phyloP scores from a whole-genome alignment of 805 yeast genomes.

The Candida argentea region DNA sequence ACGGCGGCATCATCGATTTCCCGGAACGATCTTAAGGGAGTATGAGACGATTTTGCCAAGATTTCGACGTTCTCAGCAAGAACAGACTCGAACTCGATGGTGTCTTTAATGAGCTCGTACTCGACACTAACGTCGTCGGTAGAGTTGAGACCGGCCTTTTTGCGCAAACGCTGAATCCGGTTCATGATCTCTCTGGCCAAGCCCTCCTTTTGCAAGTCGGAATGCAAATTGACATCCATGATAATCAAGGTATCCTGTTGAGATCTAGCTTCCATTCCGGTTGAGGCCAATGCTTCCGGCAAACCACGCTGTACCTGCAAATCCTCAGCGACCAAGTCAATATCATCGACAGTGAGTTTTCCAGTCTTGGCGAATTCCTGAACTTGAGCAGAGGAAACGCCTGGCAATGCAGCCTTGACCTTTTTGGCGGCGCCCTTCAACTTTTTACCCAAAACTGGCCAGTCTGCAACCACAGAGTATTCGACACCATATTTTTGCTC shows the following conservation, averaged over 20 bases:
- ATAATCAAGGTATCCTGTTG: conserved; percentile 85
- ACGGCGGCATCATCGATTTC: conserved; percentile 27
- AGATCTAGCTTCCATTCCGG: conserved; percentile 80
- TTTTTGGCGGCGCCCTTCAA: conserved; percentile 87
- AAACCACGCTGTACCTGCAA: conserved; percentile 83
- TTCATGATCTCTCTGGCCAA: conserved; percentile 92
- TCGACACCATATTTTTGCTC: conserved; percentile 88
- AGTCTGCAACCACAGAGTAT: conserved; percentile 93
- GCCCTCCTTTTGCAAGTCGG: conserved; percentile 88
- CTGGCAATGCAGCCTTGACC: conserved; percentile 90
- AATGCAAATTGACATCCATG: conserved; percentile 78
- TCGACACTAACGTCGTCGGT: conserved; percentile 92
- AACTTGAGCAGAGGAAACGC: conserved; percentile 71
- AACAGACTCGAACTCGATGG: conserved; percentile 52
- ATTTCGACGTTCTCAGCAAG: conserved; percentile 56
- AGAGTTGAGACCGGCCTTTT: conserved; percentile 89
- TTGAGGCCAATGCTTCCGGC: conserved; percentile 52
- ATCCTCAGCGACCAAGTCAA: conserved; percentile 78
- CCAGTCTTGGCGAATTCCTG: conserved; percentile 65
- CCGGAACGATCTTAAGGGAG: conserved; percentile 42
- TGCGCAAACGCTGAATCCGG: conserved; percentile 95
- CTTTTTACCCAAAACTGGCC: conserved; percentile 98
- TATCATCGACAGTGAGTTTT: conserved; percentile 77
- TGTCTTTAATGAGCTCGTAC: conserved; percentile 56
- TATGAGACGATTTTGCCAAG: conserved; percentile 68